Base-by-base conservation (phyloP, 805 yeast genomes). In the Barnettozyma salicaria region DNA sequence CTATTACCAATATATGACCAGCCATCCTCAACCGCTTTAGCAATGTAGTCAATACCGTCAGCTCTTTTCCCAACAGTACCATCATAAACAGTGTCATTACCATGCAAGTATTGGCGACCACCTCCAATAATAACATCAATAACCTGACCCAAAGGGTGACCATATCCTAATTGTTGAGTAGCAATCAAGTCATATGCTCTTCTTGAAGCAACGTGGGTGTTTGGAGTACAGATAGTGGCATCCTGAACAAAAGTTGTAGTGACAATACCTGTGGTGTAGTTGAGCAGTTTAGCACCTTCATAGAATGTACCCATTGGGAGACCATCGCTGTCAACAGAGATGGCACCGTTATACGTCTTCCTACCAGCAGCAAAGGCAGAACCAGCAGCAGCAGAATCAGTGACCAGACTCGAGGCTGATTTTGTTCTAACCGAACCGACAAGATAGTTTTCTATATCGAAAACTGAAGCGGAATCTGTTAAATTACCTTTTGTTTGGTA, bases 351-450 rank as follows among this genome's bases (percentile, higher is more conserved):
- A 63, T 88, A 87, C 6, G 88, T 68, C 64, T 88, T 88, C 48
- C 75, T 56, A 13, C 78, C 90, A 55, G 94, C 82, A 2, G 95
- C 70, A 49, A 87, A 86, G 2, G 95, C 96, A 6, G 96, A 85
- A 13, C 96, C 97, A 10, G 96, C 96, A 5, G 97, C 97, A 12
- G 97, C 97, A 22, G 95, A 84, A 57, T 88, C 97, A 1, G 97
- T 88, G 43, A 88, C 75, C 55, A 82, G 65, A 4, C 89, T 79
- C 42, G 73, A 68, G 20, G 76, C 71, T 17, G 95, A 82, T 43
- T 86, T 70, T 2, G 97, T 88, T 51, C 96, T 72, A n/a, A 92
- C 82, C 25, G 81, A 69, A 27, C 97, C 97, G 34, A 87, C 68
- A 34, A 88, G 61, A 55, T 78, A 73, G 42, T 71, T 63, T 59